A percentile compares a stretch with the other conserved stretches of the same genome.
These are phyloP conservation scores for Scheffersomyces stambukii DNA, from an alignment of 1,139 yeast species.

Conservation along the genomic window DNA sequence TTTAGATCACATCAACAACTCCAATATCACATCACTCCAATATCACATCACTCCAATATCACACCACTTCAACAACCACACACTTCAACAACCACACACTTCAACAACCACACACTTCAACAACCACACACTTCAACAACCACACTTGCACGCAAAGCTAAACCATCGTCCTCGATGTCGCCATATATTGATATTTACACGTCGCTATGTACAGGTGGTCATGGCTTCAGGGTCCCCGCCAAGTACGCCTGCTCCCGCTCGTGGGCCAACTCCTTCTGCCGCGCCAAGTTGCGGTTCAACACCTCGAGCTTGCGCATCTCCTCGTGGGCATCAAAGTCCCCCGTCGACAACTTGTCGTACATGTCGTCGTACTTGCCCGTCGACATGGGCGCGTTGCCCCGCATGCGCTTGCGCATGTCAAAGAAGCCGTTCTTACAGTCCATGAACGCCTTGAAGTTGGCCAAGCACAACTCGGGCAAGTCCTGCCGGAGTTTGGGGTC, in stretches of 20 bases:
- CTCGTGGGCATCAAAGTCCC: slow-evolving; percentile 75
- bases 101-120: too few species aligned
- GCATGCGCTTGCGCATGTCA: slow-evolving; percentile 87
- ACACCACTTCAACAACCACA: too few species aligned
- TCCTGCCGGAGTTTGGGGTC: slow-evolving; percentile 72
- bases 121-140: too few species aligned
- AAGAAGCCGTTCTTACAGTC: slow-evolving; percentile 84
- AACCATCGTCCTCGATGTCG: too few species aligned
- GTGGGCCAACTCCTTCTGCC: slow-evolving; percentile 22
- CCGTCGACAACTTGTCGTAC: slow-evolving; percentile 70
- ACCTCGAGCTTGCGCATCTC: slow-evolving; percentile 69
- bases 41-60: too few species aligned
- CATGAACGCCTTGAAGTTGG: slow-evolving; percentile 79
- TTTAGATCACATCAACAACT: too few species aligned
- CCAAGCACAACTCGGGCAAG: slow-evolving; percentile 84
- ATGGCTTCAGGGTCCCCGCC: slow-evolving; percentile 4
- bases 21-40: too few species aligned
- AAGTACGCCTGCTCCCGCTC: slow-evolving; percentile 13
- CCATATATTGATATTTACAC: too few species aligned
- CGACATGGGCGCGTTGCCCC: slow-evolving; percentile 91
- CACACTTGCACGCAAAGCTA: too few species aligned
- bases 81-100: too few species aligned
- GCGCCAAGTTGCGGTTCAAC: slow-evolving; percentile 45
- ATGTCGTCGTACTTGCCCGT: slow-evolving; percentile 91
- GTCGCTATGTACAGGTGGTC: too few species aligned